Conservation (phyloP, 2,329 filamentous ascomycete genomes). For the Colletotrichum sansevieriae region DNA sequence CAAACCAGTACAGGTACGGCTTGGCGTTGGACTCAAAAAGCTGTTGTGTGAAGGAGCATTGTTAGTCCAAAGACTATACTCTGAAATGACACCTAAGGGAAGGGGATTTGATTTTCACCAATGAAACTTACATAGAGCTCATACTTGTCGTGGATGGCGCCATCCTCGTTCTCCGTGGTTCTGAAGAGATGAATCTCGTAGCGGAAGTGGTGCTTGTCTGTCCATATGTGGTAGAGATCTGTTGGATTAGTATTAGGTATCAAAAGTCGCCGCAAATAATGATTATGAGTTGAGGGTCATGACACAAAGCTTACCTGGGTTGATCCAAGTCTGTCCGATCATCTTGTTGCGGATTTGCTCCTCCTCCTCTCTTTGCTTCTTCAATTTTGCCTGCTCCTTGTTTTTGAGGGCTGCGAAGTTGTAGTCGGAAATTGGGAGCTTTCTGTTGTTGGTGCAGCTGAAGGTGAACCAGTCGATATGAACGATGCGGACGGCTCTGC, state of each 20-base stretch:
- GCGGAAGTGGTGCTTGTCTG: constrained; percentile 70
- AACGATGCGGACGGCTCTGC: constrained; percentile 56
- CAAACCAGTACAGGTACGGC: constrained; percentile 73
- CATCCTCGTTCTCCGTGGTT: constrained; percentile 28
- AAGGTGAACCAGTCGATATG: constrained; percentile 67
- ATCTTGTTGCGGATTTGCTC: constrained; percentile 52
- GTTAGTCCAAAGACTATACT: neutral
- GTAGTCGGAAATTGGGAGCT: constrained; percentile 55
- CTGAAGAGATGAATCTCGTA: constrained; percentile 70
- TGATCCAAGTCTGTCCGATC: constrained; percentile 58
- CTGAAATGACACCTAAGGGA: too few relatives aligned
- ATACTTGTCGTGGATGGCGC: constrained; percentile 51
- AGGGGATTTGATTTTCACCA: neutral
- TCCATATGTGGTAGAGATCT: constrained; percentile 76
- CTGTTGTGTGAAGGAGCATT: constrained; percentile 53
- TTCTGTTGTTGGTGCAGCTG: constrained; percentile 50
- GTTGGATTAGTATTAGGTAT: neutral
- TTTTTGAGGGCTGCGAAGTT: constrained; percentile 49
- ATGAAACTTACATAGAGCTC: constrained; percentile 66
- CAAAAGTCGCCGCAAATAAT: neutral
- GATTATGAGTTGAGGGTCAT: neutral
- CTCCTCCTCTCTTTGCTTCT: constrained; percentile 51
- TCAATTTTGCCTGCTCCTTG: constrained; percentile 49
- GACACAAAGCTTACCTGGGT: constrained; percentile 60
- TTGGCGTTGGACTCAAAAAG: constrained; percentile 74